Base-by-base conservation (phyloP, 2,329 filamentous ascomycete genomes). In the Beauveria sp. region DNA sequence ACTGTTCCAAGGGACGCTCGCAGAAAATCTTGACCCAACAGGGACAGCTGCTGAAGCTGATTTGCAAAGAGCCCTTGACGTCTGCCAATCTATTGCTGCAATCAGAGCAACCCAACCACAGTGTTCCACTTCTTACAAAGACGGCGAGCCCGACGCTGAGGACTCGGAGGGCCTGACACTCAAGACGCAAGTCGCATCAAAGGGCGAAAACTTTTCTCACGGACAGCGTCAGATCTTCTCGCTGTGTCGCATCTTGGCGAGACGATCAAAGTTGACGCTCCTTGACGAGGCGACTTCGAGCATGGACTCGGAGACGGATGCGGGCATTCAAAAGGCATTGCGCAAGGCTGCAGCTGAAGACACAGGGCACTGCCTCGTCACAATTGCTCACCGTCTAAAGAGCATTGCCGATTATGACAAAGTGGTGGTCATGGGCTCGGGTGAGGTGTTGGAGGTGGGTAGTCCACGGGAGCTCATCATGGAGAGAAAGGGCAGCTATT, bases 21-120 rank as follows among this genome's bases (percentile, higher is more conserved):
- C 73, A 53, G 79, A 78, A 8, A 83, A 90, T 67, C 78, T 91
- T 14, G 87, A 91, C 69, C 84, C 88, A 0, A 85, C 86, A 42
- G 78, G 80, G 43, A 76, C 80, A 43, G 77, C 86, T 30, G 75
- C 79, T 0, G 79, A 83, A 56, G 73, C 73, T 1, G 77, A 80
- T 46, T 76, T 90, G 0, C 76, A 80, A 30, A 81, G 80, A 63
- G 86, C 85, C 0, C 76, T 91, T 5, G 78, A 82, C 34, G 81
- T 85, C 47, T 88, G 87, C 65, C 80, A 83, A 66, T 79, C 86
- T 12, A 79, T 87, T 47, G 81, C 80, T 2, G 81, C 77, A 16
- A 80, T 82, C 68, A 75, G 74, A 18, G 73, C 74, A 60, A 66
- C 70, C 20, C 73, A 74, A 38, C 71, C 0, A 74, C 75, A 5